phyloP scores from a whole-genome alignment of 257 asterid species.

The Solanum dulcamara region DNA sequence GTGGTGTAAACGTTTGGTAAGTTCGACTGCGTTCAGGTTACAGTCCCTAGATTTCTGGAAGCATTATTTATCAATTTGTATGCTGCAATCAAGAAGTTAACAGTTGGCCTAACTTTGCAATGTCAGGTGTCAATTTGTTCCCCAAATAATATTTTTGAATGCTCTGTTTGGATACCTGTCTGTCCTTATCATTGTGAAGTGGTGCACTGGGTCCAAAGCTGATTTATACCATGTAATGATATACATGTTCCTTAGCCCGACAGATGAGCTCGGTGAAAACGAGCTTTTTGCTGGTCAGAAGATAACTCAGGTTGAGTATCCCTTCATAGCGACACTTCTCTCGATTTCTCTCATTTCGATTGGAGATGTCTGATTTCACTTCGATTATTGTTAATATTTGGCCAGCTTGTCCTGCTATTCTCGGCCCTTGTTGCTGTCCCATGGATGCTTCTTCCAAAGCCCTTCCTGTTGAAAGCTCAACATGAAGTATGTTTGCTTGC shows the following conservation, averaged over 20 bases:
- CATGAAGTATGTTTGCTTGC: conserved; percentile 45
- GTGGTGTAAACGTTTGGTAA: conserved; percentile 68
- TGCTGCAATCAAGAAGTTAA: background rate
- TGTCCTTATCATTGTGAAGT: conserved; percentile 71
- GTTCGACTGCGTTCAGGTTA: conserved; percentile 5
- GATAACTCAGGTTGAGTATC: conserved; percentile 55
- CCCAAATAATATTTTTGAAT: conserved; percentile 86
- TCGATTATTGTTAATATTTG: background rate
- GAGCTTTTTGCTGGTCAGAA: conserved; percentile 90
- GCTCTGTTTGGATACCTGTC: conserved; percentile 90
- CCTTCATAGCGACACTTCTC: background rate
- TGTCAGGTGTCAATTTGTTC: conserved; percentile 92
- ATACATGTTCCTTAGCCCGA: conserved; percentile 97
- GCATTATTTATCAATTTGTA: background rate
- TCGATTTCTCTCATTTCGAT: background rate
- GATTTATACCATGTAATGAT: conserved; percentile 97
- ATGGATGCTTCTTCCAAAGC: conserved; percentile 99
- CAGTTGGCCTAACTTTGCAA: conserved; percentile 5
- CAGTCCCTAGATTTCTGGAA: background rate
- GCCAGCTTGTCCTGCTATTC: conserved; percentile 62
- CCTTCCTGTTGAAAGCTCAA: conserved; percentile 67
- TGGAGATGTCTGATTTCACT: background rate
- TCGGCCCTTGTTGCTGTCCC: conserved; percentile 85
- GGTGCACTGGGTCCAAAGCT: conserved; percentile 95
- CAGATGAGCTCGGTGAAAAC: conserved; percentile 90